Conservation (phyloP, 108 stramenopile species). For the Cyclotella cryptica region DNA sequence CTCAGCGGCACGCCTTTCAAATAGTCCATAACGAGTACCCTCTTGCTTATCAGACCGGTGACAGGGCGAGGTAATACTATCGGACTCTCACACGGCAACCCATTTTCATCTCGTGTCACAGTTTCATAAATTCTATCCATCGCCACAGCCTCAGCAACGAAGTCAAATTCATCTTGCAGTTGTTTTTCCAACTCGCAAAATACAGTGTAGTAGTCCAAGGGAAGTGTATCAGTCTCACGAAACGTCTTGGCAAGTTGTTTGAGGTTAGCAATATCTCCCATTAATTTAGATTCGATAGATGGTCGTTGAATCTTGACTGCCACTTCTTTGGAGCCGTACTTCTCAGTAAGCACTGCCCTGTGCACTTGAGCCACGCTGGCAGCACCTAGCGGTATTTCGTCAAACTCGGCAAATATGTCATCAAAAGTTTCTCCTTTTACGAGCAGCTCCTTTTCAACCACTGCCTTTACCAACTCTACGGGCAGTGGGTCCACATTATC, state of each 20-base stretch:
- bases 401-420: slow-evolving; percentile 89
- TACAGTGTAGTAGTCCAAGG: slow-evolving; percentile 95
- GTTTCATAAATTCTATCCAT: slow-evolving; percentile 91
- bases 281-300: slow-evolving; percentile 88
- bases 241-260: slow-evolving; percentile 88
- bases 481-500: slow-evolving; percentile 93
- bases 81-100: slow-evolving; percentile 67
- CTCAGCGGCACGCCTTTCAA: slow-evolving; percentile 90
- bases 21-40: slow-evolving; percentile 95
- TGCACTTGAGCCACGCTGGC: slow-evolving; percentile 95
- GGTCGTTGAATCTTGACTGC: slow-evolving; percentile 97
- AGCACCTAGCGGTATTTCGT: slow-evolving; percentile 82
- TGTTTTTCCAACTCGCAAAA: slow-evolving; percentile 89
- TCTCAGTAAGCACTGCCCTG: slow-evolving; percentile 80
- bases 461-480: slow-evolving; percentile 75
- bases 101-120: slow-evolving; percentile 62
- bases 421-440: slow-evolving; percentile 68
- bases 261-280: slow-evolving; percentile 92
- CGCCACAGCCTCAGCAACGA: slow-evolving; percentile 94
- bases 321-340: slow-evolving; percentile 86
- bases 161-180: slow-evolving; percentile 93
- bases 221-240: slow-evolving; percentile 69
- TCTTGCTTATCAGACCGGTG: slow-evolving; percentile 79
- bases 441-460: slow-evolving; percentile 69
- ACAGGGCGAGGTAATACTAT: slow-evolving; percentile 91